phyloP scores from a whole-genome alignment of 2,329 filamentous ascomycete species.

The Verticillium zaregamsianum region DNA sequence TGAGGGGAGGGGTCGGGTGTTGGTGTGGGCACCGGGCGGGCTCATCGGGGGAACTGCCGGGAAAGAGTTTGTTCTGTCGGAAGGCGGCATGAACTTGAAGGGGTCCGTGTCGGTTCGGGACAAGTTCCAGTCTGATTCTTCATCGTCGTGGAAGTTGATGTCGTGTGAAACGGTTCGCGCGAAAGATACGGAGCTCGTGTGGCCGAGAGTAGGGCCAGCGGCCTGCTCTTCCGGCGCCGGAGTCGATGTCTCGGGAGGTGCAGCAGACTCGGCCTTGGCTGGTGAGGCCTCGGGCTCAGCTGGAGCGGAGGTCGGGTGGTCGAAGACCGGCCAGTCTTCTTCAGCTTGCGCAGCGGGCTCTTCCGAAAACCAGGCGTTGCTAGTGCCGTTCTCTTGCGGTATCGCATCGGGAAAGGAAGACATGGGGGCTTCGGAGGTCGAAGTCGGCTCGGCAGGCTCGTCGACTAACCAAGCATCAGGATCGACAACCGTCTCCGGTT shows the following conservation, averaged over 20 bases:
- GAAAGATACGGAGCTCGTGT: slow-evolving; percentile 59
- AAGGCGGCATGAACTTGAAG: slow-evolving; percentile 55
- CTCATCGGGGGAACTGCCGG: slow-evolving; percentile 46
- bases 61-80: slow-evolving; percentile 60
- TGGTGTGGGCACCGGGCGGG: slow-evolving; percentile 10
- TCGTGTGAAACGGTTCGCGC: slow-evolving; percentile 61
- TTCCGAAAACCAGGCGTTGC: slow-evolving; percentile 1
- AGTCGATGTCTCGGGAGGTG: neutral
- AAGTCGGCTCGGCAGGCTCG: neutral
- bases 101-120: slow-evolving; percentile 50
- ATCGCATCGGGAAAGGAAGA: neutral
- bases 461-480: neutral
- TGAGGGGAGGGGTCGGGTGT: slow-evolving; percentile 37
- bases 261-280: neutral
- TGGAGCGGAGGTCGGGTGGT: slow-evolving; percentile 5
- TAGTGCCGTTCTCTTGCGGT: neutral
- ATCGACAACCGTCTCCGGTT: neutral
- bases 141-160: slow-evolving; percentile 54
- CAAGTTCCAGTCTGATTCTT: slow-evolving; percentile 54
- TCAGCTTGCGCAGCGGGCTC: slow-evolving; percentile 5
- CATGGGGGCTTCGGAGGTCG: slow-evolving; percentile 1
- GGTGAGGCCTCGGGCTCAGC: neutral
- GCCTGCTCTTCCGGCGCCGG: neutral
- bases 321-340: slow-evolving; percentile 18
- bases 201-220: slow-evolving; percentile 19